Conservation (phyloP, 768 basidiomycete species). For the Pleurotus giganteus region DNA sequence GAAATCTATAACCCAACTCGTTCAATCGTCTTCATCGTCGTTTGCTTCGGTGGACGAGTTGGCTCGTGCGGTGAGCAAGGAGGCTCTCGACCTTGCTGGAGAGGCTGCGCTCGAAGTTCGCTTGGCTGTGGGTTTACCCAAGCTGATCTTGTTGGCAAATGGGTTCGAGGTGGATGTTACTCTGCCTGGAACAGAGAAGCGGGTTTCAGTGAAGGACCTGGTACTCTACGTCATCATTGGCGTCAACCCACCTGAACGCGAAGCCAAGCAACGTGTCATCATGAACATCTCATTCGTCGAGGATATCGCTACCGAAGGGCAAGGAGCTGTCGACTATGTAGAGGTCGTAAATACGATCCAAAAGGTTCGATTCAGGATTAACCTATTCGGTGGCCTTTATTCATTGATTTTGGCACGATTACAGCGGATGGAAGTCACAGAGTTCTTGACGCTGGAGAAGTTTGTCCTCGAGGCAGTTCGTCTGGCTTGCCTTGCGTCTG, state of each 20-base stretch:
- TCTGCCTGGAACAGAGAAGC: constrained; percentile 18
- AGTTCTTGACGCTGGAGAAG: constrained; percentile 62
- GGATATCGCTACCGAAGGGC: constrained; percentile 11
- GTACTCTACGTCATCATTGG: constrained; percentile 60
- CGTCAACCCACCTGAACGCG: constrained; percentile 66
- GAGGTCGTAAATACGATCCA: constrained; percentile 31
- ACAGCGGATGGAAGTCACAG: constrained; percentile 44
- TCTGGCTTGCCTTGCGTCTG: constrained; percentile 31
- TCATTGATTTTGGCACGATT: constrained; percentile 4
- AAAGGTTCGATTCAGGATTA: constrained; percentile 23
- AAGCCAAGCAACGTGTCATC: constrained; percentile 61
- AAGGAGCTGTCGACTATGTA: constrained; percentile 36
- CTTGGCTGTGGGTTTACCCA: constrained; percentile 42
- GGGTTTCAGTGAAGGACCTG: constrained; percentile 43
- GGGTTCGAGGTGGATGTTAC: constrained; percentile 40
- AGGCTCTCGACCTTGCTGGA: constrained; percentile 37
- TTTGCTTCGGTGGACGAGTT: constrained; percentile 31
- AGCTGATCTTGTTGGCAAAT: constrained; percentile 50
- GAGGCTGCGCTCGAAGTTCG: constrained; percentile 34
- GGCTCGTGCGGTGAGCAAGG: constrained; percentile 31
- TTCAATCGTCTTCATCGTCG: constrained; percentile 17
- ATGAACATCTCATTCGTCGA: constrained; percentile 49
- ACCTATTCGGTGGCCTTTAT: background rate
- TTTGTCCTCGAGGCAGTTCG: constrained; percentile 48
- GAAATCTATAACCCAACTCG: constrained; percentile 39